phyloP scores from a whole-genome alignment of 495 filamentous ascomycete genomes.

The Choiromyces venosus region DNA sequence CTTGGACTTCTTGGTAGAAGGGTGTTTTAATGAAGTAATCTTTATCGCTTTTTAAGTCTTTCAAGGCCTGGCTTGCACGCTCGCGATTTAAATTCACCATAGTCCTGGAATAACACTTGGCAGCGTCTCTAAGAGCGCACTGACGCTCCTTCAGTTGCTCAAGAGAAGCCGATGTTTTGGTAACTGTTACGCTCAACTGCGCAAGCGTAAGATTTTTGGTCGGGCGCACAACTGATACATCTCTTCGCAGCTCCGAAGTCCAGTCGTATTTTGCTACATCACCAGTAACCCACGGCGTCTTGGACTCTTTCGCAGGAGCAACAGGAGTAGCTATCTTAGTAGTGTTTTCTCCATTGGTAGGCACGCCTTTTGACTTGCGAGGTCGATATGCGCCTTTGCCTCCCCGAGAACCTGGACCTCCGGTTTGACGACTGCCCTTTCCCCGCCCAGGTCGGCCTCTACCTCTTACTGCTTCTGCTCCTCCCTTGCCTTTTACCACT shows the following conservation, averaged over 20 bases:
- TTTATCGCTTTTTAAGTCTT: slow-evolving; percentile 29
- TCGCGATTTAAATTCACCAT: slow-evolving; percentile 29
- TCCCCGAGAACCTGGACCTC: slow-evolving; percentile 32
- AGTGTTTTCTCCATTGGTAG: not conserved
- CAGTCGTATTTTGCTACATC: not conserved
- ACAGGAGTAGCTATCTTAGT: not conserved
- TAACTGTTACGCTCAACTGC: not conserved
- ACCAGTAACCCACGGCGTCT: not conserved
- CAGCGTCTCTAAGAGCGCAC: slow-evolving; percentile 24
- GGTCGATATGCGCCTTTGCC: slow-evolving; percentile 34
- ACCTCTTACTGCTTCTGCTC: not conserved
- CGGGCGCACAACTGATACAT: not conserved
- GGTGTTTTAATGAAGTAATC: slow-evolving; percentile 27
- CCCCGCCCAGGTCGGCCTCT: slow-evolving; percentile 5
- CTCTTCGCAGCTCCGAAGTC: not conserved
- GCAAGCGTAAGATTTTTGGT: not conserved
- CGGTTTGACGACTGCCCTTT: slow-evolving; percentile 26
- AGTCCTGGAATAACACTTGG: slow-evolving; percentile 27
- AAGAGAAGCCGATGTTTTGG: slow-evolving; percentile 22
- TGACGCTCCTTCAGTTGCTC: slow-evolving; percentile 36
- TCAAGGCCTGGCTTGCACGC: slow-evolving; percentile 31
- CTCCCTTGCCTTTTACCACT: not conserved
- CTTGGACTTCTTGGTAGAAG: slow-evolving; percentile 14
- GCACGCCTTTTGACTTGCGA: slow-evolving; percentile 6
- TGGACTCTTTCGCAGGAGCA: not conserved